phyloP scores from a whole-genome alignment of 371 early-diverging fungal species.

The Blakeslea trispora region DNA sequence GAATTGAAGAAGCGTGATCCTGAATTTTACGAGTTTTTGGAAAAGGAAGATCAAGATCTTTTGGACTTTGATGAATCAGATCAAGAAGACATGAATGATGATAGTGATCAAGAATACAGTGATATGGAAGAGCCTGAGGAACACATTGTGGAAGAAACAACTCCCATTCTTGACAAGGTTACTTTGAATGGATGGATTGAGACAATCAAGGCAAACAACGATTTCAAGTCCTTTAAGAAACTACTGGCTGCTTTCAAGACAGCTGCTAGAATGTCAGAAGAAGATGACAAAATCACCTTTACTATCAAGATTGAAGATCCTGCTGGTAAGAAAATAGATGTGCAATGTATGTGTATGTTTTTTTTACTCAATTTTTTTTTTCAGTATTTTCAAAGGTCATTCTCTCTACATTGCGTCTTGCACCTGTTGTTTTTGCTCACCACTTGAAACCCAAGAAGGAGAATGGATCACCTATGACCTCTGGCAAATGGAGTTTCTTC shows the following conservation, averaged over 20 bases:
- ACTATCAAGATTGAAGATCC: constrained; percentile 73
- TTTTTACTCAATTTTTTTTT: neutral
- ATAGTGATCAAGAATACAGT: constrained; percentile 33
- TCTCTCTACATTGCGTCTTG: constrained; percentile 57
- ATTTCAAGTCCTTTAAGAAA: constrained; percentile 55
- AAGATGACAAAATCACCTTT: constrained; percentile 49
- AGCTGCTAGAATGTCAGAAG: constrained; percentile 79
- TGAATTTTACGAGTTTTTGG: constrained; percentile 85
- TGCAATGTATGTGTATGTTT: neutral
- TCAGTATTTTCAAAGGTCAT: constrained; percentile 82
- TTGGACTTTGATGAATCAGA: constrained; percentile 74
- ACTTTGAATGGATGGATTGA: constrained; percentile 76
- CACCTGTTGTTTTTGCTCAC: constrained; percentile 60
- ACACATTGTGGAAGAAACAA: constrained; percentile 11
- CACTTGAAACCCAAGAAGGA: constrained; percentile 54
- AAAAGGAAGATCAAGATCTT: constrained; percentile 81
- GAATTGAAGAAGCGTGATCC: constrained; percentile 83
- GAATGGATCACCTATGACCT: constrained; percentile 43
- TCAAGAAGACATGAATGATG: constrained; percentile 57
- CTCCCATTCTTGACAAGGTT: constrained; percentile 63
- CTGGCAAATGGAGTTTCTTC: constrained; percentile 70
- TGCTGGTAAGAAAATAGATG: constrained; percentile 26
- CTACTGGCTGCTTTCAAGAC: constrained; percentile 83
- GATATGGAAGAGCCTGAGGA: constrained; percentile 26
- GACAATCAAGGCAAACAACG: constrained; percentile 45